Base-by-base conservation (phyloP, 1,284 basidiomycete species). In the Xerocomus amazonicus region DNA sequence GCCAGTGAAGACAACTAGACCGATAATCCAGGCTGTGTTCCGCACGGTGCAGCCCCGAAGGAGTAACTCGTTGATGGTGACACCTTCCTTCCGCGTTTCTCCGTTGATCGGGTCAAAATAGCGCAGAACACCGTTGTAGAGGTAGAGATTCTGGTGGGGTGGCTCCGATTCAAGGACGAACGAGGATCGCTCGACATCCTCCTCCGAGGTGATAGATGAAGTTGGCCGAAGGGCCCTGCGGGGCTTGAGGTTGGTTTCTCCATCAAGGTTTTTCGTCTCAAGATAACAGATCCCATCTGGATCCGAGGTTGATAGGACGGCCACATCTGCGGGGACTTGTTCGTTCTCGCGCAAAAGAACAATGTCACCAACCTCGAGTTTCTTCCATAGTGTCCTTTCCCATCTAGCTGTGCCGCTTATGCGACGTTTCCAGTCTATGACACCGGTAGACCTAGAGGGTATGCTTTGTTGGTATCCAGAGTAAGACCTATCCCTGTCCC, bases 321-420 rank as follows among this genome's bases (percentile, higher is more conserved):
- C 79, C 51, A 97, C 86, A 63, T 99, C 95, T 7, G 96, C 96
- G 0, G 96, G 95, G 7, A 98, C 87, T 70, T 97, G 93, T 53
- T 98, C 96, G 67, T 97, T 90, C 62, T 97, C 92, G 48, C 87
- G 77, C 26, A 98, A 74, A 2, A 97, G 72, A 23, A 99, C 90
- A 23, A 98, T 72, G 65, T 98, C 96, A n/a, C 96, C 96, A 6
- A 97, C 95, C 68, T 97, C 93, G 43, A 99, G 77, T 74, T 98
- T 97, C 76, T 98, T 98, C 96, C 96, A 99, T 1, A 98, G 73
- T 3, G 96, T 98, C 50, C 94, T 77, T 66, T 97, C 95, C 95
- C 95, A 98, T 27, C 80, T 77, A 1, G 91, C 87, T 0, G 84
- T 81, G 0, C 92, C 93, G 0, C 77, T 73, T 1, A 79, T 74